Percentiles rank a stretch among this genome's conserved stretches.
Evolutionary conservation across 2,329 filamentous ascomycete species (phyloP).

Genomic region (Xylaria sp.): DNA sequence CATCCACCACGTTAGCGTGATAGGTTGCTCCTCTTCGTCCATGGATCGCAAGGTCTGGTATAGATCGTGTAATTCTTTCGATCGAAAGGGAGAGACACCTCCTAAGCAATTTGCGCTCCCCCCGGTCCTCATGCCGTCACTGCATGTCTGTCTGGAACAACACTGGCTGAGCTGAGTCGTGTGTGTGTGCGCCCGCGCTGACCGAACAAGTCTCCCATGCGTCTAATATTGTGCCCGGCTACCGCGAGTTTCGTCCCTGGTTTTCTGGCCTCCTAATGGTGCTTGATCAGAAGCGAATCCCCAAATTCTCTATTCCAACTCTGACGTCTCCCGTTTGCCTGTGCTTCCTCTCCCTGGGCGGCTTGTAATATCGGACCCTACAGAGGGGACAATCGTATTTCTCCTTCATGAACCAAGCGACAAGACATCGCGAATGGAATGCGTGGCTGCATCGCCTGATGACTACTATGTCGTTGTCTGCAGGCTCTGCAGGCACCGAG

Average conservation of each 20-base stretch:
- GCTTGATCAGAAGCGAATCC: neutral
- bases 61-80: neutral
- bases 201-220: neutral
- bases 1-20: neutral
- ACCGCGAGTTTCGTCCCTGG: neutral
- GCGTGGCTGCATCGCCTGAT: conserved; percentile 53
- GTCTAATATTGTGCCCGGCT: neutral
- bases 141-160: neutral
- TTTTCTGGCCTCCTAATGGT: no score
- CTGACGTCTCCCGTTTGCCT: neutral
- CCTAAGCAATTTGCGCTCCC: neutral
- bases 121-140: neutral
- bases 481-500: conserved; percentile 14
- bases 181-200: no score
- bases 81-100: neutral
- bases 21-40: no score
- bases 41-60: conserved; percentile 11
- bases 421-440: conserved; percentile 55
- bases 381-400: conserved; percentile 56
- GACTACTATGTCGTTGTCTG: conserved; percentile 52
- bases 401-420: conserved; percentile 53
- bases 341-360: neutral
- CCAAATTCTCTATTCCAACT: no score
- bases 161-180: no score
- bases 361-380: conserved; percentile 50